Evolutionary conservation across 768 basidiomycete species (phyloP).

Genomic region (Mycena galericulata): DNA sequence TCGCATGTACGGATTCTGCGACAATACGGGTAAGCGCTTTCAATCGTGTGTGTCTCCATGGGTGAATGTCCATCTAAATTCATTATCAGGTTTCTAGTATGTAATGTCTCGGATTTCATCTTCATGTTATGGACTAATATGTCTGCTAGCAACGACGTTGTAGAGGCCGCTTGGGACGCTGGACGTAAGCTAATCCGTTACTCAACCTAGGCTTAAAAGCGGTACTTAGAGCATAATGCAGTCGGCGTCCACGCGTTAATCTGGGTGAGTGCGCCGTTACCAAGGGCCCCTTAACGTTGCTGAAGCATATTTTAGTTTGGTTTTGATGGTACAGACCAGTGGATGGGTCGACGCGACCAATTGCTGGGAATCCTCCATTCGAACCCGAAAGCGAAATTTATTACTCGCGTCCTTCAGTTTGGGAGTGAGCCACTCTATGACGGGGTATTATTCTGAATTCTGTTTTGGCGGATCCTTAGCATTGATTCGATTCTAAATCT

Average conservation of each 20-base stretch:
- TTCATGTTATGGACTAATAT: constrained; percentile 3
- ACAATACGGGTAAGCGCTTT: constrained; percentile 38
- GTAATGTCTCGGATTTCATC: constrained; percentile 28
- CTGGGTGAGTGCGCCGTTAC: constrained; percentile 63
- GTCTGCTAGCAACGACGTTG: constrained; percentile 60
- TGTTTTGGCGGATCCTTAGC: background rate
- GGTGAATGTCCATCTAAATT: background rate
- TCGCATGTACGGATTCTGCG: constrained; percentile 65
- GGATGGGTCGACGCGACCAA: constrained; percentile 64
- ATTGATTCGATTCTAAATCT: background rate
- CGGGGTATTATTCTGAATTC: constrained; percentile 22
- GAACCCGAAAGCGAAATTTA: constrained; percentile 72
- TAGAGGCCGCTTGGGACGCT: constrained; percentile 76
- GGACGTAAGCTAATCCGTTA: constrained; percentile 38
- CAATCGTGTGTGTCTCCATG: background rate
- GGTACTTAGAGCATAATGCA: constrained; percentile 11
- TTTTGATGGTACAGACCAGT: constrained; percentile 59
- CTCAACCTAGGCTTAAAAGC: background rate
- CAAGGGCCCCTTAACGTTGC: background rate
- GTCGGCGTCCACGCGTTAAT: constrained; percentile 80
- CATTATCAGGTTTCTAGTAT: constrained; percentile 57
- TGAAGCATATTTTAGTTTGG: constrained; percentile 53
- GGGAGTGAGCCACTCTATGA: constrained; percentile 80
- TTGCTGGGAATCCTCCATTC: constrained; percentile 65
- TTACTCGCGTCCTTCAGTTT: constrained; percentile 75